Conservation (phyloP, 768 basidiomycete species). For the Boletus tylopilopsis region DNA sequence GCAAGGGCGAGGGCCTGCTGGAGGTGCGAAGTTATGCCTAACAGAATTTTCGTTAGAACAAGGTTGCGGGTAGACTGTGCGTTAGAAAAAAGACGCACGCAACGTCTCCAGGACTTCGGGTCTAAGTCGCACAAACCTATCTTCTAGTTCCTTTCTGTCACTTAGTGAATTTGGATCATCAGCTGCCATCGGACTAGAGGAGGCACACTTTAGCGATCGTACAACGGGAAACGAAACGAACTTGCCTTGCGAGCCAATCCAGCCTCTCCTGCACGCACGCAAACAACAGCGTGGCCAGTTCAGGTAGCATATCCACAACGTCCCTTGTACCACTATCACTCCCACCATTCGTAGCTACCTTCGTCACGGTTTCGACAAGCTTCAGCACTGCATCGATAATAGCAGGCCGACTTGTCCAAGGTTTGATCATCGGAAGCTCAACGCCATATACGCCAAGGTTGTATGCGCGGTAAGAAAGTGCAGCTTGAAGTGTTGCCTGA, state of each 20-base stretch:
- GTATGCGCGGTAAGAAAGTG: slow-evolving; percentile 70
- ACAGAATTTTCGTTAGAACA: background rate
- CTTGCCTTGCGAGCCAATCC: slow-evolving; percentile 62
- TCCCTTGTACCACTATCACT: slow-evolving; percentile 27
- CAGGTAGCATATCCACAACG: slow-evolving; percentile 54
- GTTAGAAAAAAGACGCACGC: slow-evolving; percentile 45
- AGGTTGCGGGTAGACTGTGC: background rate
- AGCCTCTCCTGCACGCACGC: slow-evolving; percentile 64
- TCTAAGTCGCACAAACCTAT: slow-evolving; percentile 66
- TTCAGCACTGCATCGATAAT: slow-evolving; percentile 66
- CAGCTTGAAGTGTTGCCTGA: slow-evolving; percentile 70
- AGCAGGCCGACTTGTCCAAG: slow-evolving; percentile 77
- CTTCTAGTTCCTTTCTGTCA: slow-evolving; percentile 57
- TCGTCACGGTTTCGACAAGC: slow-evolving; percentile 66
- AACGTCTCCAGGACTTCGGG: slow-evolving; percentile 78
- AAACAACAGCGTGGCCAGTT: slow-evolving; percentile 61
- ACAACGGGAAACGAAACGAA: background rate
- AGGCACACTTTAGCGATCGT: background rate
- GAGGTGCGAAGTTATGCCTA: slow-evolving; percentile 66
- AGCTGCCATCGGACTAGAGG: slow-evolving; percentile 41
- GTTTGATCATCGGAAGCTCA: slow-evolving; percentile 60
- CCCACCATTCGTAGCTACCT: slow-evolving; percentile 17
- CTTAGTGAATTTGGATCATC: slow-evolving; percentile 48
- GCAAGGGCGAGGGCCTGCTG: slow-evolving; percentile 77
- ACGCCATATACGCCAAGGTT: slow-evolving; percentile 77